Evolutionary conservation across 2,329 filamentous ascomycete species (phyloP), one percentile per base, ranked within the genome.

Genomic region (Escovopsis sp.): DNA sequence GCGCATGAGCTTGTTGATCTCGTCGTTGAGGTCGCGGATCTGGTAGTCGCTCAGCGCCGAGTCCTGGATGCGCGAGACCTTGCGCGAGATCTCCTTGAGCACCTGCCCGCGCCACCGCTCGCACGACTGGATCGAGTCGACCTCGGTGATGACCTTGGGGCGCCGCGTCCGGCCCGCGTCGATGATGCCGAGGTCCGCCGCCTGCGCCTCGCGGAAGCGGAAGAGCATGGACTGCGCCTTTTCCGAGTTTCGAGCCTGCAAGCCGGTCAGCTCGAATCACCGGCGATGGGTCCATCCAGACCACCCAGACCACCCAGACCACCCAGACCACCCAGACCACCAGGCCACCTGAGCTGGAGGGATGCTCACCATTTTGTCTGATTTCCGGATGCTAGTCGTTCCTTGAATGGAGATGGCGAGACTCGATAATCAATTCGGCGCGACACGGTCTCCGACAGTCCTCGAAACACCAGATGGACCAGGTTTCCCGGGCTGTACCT

Each of bases 191-290:
- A 95, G 75, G 66, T 95, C 88, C 49, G 87, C 86, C 50, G 89
- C 89, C 75, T 96, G 91, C 54, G 89, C 84, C 57, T 94, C 91
- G 62, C 91, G 86, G 72, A 98, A 98, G 72, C 91, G 89, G 70
- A 95, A 98, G 63, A 98, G 89, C 89, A 98, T 98, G 38, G 88
- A 95, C 71, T 98, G 91, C 56, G 91, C 89, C 65, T 96, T 98
- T 74, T 96, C 89, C 37, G 85, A 89, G 64, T 96, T 95, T 58
- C 89, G 89, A 57, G 89, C 88, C 89, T 87, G 14, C 9, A 35
- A 52, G 0, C 0, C 24, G 24, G 45, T 53, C 29, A 53, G 45
- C 16, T n/a, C n/a, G n/a, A n/a, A n/a, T n/a, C n/a, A n/a, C n/a
- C n/a, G n/a, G n/a, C n/a, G n/a, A n/a, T n/a, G n/a, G n/a, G n/a